Evolutionary conservation across 495 filamentous ascomycete genomes (phyloP).

Genomic region (Haplographium delicatum): DNA sequence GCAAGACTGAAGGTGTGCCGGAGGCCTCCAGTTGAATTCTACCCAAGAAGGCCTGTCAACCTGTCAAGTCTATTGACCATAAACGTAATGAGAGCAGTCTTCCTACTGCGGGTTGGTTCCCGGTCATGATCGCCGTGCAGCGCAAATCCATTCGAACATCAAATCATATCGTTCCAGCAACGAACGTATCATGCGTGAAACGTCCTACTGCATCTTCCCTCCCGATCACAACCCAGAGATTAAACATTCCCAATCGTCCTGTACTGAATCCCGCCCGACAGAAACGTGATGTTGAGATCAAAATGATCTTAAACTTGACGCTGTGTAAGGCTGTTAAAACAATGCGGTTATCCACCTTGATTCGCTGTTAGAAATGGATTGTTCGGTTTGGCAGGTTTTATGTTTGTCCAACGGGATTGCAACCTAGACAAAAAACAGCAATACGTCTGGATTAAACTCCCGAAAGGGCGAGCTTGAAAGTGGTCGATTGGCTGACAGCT

Average conservation of each 20-base stretch:
- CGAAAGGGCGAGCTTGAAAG: not conserved
- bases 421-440: not conserved
- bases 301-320: not conserved
- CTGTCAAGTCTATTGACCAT: too few relatives aligned
- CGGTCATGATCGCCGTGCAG: too few relatives aligned
- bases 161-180: not conserved
- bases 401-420: slow-evolving; percentile 2
- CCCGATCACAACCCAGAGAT: not conserved
- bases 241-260: not conserved
- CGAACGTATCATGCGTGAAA: not conserved
- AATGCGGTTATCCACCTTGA: slow-evolving; percentile 5
- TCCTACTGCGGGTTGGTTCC: too few relatives aligned
- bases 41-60: too few relatives aligned
- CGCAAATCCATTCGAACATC: too few relatives aligned
- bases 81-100: too few relatives aligned
- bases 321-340: slow-evolving; percentile 5
- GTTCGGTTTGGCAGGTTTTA: not conserved
- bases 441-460: not conserved
- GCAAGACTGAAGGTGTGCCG: too few relatives aligned
- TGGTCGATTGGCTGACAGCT: slow-evolving; percentile 6
- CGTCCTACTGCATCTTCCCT: not conserved
- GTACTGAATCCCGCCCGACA: not conserved
- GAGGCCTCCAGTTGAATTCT: too few relatives aligned
- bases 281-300: not conserved
- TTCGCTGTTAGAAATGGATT: slow-evolving; percentile 3